Percentiles rank a stretch among this genome's conserved stretches.
These are phyloP conservation scores for Macadamia tetraphylla DNA, from an alignment of 164 flowering plant species.

Conservation along the genomic window DNA sequence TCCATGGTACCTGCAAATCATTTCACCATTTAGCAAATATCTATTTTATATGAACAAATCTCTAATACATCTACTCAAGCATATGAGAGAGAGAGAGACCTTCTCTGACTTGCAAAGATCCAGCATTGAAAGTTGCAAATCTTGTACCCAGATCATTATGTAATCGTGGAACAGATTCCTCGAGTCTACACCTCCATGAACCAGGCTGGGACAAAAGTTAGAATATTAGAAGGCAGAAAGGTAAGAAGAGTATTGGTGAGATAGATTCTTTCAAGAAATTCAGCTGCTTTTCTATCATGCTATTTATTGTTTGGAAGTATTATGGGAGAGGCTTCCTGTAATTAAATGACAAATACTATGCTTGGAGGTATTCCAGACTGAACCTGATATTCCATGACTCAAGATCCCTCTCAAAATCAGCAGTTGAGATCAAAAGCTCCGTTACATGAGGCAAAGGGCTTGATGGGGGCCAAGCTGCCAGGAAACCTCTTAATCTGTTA, in stretches of 20 bases:
- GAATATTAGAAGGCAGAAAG: slow-evolving; percentile 1
- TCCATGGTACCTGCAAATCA: slow-evolving; percentile 63
- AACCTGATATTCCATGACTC: slow-evolving; percentile 81
- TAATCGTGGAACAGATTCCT: slow-evolving; percentile 61
- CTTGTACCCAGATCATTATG: slow-evolving; percentile 84
- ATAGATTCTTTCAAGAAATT: not conserved
- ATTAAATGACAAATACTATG: not conserved
- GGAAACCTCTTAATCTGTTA: slow-evolving; percentile 60
- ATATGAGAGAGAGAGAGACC: slow-evolving; percentile 28
- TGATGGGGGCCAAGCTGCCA: slow-evolving; percentile 79
- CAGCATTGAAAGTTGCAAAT: slow-evolving; percentile 67
- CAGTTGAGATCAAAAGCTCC: slow-evolving; percentile 67
- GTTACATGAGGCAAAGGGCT: slow-evolving; percentile 73
- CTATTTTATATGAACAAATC: no score
- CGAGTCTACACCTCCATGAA: slow-evolving; percentile 76
- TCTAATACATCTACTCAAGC: no score
- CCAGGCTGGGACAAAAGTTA: slow-evolving; percentile 33
- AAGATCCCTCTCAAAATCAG: slow-evolving; percentile 79
- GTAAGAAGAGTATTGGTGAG: not conserved
- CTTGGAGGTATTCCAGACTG: not conserved
- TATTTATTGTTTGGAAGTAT: not conserved
- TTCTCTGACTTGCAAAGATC: slow-evolving; percentile 89
- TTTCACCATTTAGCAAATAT: no score
- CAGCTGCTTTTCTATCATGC: not conserved
- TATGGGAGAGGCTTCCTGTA: not conserved